Base-by-base conservation (phyloP, 148 eudicot species). In the Persicaria tinctoria region DNA sequence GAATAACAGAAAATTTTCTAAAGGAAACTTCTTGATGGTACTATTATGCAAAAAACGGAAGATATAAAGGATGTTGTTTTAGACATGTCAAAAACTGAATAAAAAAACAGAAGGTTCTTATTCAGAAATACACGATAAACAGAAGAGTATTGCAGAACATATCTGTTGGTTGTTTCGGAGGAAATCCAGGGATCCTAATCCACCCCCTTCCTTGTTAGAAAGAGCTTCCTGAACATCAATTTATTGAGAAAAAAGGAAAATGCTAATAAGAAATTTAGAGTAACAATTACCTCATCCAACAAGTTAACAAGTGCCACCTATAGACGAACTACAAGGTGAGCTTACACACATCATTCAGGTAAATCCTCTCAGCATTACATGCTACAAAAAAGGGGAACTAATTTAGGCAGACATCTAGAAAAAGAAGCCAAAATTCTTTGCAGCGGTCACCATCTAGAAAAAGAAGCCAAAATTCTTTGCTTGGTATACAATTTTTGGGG, bases 381-480 rank as follows among this genome's bases (percentile, higher is more conserved):
- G 5, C 8, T 3, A 55, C 7, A 55, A 14, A 1, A 55, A 16
- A 5, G 12, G 68, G 44, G 5, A 14, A 6, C 71, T 69, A 74
- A 55, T 38, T 54, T 57, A 53, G 6, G 41, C 9, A 53, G 6
- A 55, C 23, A 73, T 95, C 86, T 87, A 95, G 81, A 95, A 95
- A 84, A 95, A 91, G 89, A 95, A 95, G 78, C 99, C 99, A 83
- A 95, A 95, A 79, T 89, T 95, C 87, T 95, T 95, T 72, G 99
- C 99, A 60, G 99, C 99, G 27, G 79, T 78, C 74, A 95, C 99
- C 83, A n/a, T n/a, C n/a, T n/a, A n/a, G n/a, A n/a, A n/a, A 95
- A 83, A 73, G 99, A 97, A 79, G 99, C 85, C n/a, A n/a, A n/a
- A n/a, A n/a, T 82, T 95, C 99, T 81, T 95, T 66, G 99, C 99